Conservation (phyloP, 768 basidiomycete genomes). For the Pleurotus salmoneostramineus region DNA sequence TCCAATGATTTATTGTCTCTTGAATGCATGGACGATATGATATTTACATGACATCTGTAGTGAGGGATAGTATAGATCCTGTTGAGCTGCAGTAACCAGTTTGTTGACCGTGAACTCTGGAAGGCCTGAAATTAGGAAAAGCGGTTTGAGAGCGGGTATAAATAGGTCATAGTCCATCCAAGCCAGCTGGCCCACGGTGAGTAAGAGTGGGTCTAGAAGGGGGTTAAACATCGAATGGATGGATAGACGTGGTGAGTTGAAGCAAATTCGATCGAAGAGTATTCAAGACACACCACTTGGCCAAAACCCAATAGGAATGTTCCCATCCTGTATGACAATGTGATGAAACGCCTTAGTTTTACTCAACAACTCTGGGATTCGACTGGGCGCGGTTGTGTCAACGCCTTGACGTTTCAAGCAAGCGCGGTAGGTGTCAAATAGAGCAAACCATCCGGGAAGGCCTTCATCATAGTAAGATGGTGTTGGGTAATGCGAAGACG, state of each 20-base stretch:
- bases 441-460: constrained; percentile 55
- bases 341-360: constrained; percentile 51
- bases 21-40: constrained; percentile 56
- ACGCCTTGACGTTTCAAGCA: constrained; percentile 50
- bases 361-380: constrained; percentile 46
- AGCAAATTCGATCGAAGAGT: constrained; percentile 9
- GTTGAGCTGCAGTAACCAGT: constrained; percentile 59
- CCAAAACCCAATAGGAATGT: constrained; percentile 69
- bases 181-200: constrained; percentile 66
- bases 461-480: constrained; percentile 22
- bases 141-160: constrained; percentile 57
- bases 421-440: constrained; percentile 60
- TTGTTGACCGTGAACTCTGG: constrained; percentile 49
- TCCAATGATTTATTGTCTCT: constrained; percentile 14
- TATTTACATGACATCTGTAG: constrained; percentile 47
- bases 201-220: constrained; percentile 44
- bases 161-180: constrained; percentile 73
- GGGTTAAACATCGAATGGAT: not conserved
- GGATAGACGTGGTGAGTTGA: not conserved
- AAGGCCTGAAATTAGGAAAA: constrained; percentile 51
- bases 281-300: constrained; percentile 42
- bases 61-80: constrained; percentile 59
- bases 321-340: constrained; percentile 49
- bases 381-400: constrained; percentile 54
- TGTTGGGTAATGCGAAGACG: constrained; percentile 10